These are phyloP conservation scores for Knufia fluminis DNA, from an alignment of 2,329 filamentous ascomycete genomes.

Conservation along the genomic window DNA sequence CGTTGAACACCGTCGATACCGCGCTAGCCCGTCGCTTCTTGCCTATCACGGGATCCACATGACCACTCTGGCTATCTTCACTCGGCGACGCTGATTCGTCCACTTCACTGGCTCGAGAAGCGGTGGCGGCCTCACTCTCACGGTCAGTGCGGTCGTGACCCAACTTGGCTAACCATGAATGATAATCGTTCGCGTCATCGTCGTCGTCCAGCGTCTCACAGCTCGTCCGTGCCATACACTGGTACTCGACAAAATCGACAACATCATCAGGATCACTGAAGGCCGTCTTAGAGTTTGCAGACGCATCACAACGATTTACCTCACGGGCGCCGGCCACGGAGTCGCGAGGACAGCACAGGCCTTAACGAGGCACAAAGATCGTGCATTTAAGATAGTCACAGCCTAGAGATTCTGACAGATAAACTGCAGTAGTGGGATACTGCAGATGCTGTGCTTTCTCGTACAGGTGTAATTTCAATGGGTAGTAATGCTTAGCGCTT, in stretches of 20 bases:
- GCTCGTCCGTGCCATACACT: slow-evolving; percentile 27
- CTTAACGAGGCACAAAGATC: slow-evolving; percentile 11
- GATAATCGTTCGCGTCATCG: neutral
- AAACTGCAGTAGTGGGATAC: neutral
- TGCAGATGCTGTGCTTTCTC: too few species aligned
- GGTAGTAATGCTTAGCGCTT: too few species aligned
- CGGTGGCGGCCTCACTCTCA: neutral
- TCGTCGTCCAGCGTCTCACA: neutral
- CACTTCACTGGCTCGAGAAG: neutral
- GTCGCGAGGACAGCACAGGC: slow-evolving; percentile 5
- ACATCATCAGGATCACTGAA: slow-evolving; percentile 58
- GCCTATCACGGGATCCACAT: neutral
- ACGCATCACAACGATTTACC: slow-evolving; percentile 13
- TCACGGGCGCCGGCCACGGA: slow-evolving; percentile 11
- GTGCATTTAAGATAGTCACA: slow-evolving; percentile 8
- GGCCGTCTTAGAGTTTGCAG: slow-evolving; percentile 13
- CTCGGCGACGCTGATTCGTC: neutral
- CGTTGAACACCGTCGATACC: neutral
- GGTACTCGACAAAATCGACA: slow-evolving; percentile 60
- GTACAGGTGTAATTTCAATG: too few species aligned
- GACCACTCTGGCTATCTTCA: neutral
- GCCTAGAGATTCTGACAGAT: neutral
- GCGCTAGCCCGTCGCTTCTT: slow-evolving; percentile 1
- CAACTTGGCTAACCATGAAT: neutral
- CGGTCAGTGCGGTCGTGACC: neutral